These are phyloP conservation scores for Plantago ovata DNA, from an alignment of 257 asterid species.

Conservation along the genomic window DNA sequence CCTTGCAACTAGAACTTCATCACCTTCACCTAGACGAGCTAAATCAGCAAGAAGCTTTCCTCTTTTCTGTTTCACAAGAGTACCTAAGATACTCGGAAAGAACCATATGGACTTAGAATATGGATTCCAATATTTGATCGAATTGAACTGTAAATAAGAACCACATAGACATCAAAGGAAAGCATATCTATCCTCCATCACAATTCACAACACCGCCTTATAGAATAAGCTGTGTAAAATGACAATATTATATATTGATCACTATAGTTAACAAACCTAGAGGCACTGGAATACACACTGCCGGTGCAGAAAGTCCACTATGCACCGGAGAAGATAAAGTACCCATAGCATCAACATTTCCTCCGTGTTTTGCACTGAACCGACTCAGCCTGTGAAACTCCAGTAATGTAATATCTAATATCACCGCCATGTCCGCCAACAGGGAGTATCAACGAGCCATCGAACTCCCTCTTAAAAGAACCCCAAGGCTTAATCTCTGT, in stretches of 20 bases:
- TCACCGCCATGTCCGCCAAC: slow-evolving; percentile 93
- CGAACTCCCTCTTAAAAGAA: slow-evolving; percentile 77
- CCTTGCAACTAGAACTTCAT: slow-evolving; percentile 85
- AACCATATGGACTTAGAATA: neutral
- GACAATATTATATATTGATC: neutral
- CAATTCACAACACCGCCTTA: no score
- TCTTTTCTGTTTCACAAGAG: slow-evolving; percentile 82
- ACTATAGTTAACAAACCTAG: slow-evolving; percentile 45
- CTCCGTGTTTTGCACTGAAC: slow-evolving; percentile 84
- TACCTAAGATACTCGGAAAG: slow-evolving; percentile 47
- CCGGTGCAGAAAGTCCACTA: slow-evolving; percentile 66
- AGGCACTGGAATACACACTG: slow-evolving; percentile 83
- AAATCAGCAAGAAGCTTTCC: slow-evolving; percentile 93
- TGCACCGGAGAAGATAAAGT: slow-evolving; percentile 65
- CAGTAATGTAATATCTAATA: slow-evolving; percentile 63
- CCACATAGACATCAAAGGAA: no score
- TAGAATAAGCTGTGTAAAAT: neutral
- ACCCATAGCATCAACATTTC: slow-evolving; percentile 95
- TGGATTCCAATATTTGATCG: no score
- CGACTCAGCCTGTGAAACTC: slow-evolving; percentile 66
- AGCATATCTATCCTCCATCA: no score
- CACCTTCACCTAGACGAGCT: slow-evolving; percentile 78
- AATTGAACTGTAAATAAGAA: no score
- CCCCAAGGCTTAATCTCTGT: slow-evolving; percentile 46
- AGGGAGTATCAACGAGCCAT: slow-evolving; percentile 87